Evolutionary conservation across 1,284 basidiomycete species (phyloP), one percentile per base, ranked within the genome.

Genomic region (Sporisorium exsertum): DNA sequence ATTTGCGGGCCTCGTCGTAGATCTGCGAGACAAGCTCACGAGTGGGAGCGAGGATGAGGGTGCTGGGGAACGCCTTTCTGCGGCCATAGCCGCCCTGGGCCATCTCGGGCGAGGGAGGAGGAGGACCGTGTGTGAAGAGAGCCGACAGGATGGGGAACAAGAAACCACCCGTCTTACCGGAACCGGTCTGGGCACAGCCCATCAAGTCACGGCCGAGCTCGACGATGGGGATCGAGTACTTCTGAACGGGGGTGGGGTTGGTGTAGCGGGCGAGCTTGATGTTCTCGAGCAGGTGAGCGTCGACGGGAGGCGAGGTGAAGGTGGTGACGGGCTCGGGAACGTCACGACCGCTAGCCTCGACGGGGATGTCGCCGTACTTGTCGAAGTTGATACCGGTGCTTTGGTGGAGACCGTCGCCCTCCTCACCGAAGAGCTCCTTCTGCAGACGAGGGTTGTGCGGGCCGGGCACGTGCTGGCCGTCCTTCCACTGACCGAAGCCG

Each of bases 141-240:
- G 95, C 93, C 52, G 95, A 97, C 66, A 99, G 91, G 85, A 99
- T 99, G 71, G 96, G 96, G 90, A 99, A 99, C 74, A 99, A 90
- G 90, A 99, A 99, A 86, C 96, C 96, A 84, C 91, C 96, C 52
- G 97, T 99, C 89, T 99, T 99, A 78, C 96, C 96, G 86, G 97
- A 99, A 89, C 96, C 96, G 81, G 97, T 99, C 92, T 95, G 96
- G 84, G 96, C 96, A 88, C 96, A 98, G 79, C 96, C 96, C 96
- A 99, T 99, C 87, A 99, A 89, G 88, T 99, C 96, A 87, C 95
- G 89, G 59, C 88, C 91, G 78, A 89, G 90, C 74, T 93, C 93
- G 80, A 99, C 94, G 84, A 99, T 99, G 86, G 96, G 97, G 84
- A 99, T 94, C 81, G 97, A 99, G 88, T 98, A 97, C 89, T 99